Evolutionary conservation across 192 early-diverging fungal species (phyloP).

Genomic region (Gryganskiella cystojenkinii): DNA sequence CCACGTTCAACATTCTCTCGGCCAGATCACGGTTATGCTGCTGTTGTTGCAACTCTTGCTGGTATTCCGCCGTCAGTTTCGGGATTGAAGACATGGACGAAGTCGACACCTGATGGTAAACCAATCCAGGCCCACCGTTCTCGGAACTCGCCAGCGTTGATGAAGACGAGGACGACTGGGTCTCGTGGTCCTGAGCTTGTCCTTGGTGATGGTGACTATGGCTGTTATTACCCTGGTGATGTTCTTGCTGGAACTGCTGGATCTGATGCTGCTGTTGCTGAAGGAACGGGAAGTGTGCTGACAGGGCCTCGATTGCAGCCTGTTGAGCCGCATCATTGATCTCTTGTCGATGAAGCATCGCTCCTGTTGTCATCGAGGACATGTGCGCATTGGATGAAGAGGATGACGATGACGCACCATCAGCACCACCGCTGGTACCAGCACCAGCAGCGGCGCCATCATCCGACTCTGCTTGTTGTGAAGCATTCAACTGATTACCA

Average conservation of each 20-base stretch:
- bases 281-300: constrained; percentile 39
- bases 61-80: constrained; percentile 5
- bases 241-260: not conserved
- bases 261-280: constrained; percentile 25
- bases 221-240: not conserved
- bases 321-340: constrained; percentile 49
- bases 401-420: not conserved
- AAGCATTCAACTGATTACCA: not conserved
- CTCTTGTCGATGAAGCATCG: constrained; percentile 27
- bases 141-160: not conserved
- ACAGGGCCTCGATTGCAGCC: constrained; percentile 36
- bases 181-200: not conserved
- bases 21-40: constrained; percentile 41
- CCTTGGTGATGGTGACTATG: constrained; percentile 4
- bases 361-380: constrained; percentile 1
- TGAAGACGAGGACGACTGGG: not conserved
- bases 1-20: constrained; percentile 42
- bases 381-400: not conserved
- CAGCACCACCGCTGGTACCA: not conserved
- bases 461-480: not conserved
- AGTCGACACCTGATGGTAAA: not conserved
- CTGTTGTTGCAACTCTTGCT: constrained; percentile 37
- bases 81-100: constrained; percentile 4
- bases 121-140: no score
- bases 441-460: not conserved